These are phyloP conservation scores for Trypanosoma avium DNA, from an alignment of 208 protist genomes.

Conservation along the genomic window DNA sequence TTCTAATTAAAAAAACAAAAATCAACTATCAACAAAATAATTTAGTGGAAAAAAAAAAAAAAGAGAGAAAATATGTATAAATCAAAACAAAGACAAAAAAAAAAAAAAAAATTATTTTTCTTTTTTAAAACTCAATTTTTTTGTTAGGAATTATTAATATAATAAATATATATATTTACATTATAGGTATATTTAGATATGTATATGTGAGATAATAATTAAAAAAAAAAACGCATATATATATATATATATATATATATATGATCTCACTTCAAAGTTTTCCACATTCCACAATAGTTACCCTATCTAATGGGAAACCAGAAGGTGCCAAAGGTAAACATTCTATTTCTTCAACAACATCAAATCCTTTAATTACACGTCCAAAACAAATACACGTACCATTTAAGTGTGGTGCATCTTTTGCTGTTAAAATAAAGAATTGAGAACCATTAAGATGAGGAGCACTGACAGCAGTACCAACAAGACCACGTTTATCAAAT, in stretches of 20 bases:
- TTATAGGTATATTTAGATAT: not conserved
- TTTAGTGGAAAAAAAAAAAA: slow-evolving; percentile 18
- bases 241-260: slow-evolving; percentile 3
- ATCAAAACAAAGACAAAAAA: not conserved
- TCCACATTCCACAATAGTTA: slow-evolving; percentile 73
- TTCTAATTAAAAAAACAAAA: slow-evolving; percentile 7
- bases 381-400: slow-evolving; percentile 96
- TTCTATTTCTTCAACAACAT: slow-evolving; percentile 84
- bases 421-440: slow-evolving; percentile 90
- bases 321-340: slow-evolving; percentile 33
- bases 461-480: slow-evolving; percentile 98
- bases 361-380: slow-evolving; percentile 78
- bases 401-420: slow-evolving; percentile 75
- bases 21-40: slow-evolving; percentile 14
- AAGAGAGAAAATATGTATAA: slow-evolving; percentile 1
- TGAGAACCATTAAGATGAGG: slow-evolving; percentile 96
- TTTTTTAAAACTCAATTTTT: not conserved
- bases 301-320: slow-evolving; percentile 42
- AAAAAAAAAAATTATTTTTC: not conserved
- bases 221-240: no score
- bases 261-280: slow-evolving; percentile 23
- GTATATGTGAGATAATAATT: no score
- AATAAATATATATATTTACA: no score
- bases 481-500: slow-evolving; percentile 80
- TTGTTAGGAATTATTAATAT: no score